Conservation (phyloP, 2,329 filamentous ascomycete species). For the Colletotrichum eleusines region DNA sequence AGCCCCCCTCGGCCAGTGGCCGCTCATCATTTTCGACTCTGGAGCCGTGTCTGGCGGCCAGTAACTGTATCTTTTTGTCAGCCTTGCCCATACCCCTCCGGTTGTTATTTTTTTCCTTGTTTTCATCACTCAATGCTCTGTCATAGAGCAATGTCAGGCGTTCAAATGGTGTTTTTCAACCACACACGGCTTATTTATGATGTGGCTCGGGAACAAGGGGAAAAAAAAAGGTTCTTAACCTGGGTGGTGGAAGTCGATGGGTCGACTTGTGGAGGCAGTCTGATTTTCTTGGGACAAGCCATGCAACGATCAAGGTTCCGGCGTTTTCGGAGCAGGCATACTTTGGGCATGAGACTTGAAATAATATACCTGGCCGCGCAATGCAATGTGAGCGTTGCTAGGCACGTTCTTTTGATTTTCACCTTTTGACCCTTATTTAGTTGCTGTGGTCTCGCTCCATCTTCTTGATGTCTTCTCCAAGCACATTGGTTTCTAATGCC, state of each 20-base stretch:
- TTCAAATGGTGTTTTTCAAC: conserved; percentile 2
- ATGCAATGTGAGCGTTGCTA: background rate
- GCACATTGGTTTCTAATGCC: background rate
- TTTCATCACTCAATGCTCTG: conserved; percentile 3
- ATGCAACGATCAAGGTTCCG: conserved; percentile 1
- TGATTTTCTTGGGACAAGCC: conserved; percentile 1
- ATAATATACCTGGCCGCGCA: conserved; percentile 28
- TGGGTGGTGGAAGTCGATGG: conserved; percentile 7
- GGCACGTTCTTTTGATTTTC: background rate
- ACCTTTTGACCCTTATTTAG: background rate
- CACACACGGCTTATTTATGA: background rate
- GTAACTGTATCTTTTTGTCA: background rate
- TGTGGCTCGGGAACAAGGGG: conserved; percentile 8
- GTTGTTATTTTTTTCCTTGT: background rate
- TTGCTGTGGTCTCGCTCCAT: no score
- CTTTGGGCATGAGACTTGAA: background rate
- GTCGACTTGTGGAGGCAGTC: background rate
- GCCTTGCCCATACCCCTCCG: background rate
- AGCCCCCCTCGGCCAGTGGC: conserved; percentile 37
- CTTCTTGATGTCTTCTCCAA: background rate
- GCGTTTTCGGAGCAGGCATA: conserved; percentile 24
- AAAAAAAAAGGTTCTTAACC: conserved; percentile 3
- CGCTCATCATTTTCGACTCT: conserved; percentile 35
- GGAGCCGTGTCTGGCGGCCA: conserved; percentile 17
- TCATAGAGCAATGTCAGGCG: conserved; percentile 23